A percentile compares a stretch with the other conserved stretches of the same genome.
Conservation (phyloP, 176 grass and related monocot genomes). For the Saccharum officinarum region DNA sequence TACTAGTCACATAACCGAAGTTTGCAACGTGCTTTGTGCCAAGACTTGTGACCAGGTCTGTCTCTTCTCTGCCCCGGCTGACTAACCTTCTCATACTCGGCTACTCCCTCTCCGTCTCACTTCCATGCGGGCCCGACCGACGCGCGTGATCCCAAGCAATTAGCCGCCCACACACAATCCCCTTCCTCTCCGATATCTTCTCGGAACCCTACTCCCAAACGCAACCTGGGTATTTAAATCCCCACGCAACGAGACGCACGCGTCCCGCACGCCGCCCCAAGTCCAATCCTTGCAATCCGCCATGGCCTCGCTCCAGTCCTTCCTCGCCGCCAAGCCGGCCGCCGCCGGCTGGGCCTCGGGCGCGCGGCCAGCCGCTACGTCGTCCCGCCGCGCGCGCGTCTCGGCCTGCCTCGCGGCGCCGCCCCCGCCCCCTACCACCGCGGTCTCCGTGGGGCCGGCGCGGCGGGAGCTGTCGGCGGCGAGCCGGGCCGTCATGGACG, state of each 20-base stretch:
- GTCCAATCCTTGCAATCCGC: neutral
- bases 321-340: constrained; percentile 32
- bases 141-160: neutral
- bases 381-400: constrained; percentile 11
- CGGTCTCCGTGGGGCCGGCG: neutral
- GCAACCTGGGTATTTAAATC: constrained; percentile 5
- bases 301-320: constrained; percentile 61
- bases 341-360: neutral
- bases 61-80: too few species aligned
- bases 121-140: neutral
- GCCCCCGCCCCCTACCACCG: neutral
- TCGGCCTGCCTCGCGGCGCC: constrained; percentile 37
- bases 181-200: neutral
- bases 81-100: neutral
- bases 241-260: neutral
- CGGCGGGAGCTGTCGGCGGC: constrained; percentile 50
- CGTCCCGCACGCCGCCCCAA: neutral
- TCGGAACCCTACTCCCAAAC: neutral
- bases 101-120: neutral
- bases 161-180: too few species aligned
- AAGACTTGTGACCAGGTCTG: too few species aligned
- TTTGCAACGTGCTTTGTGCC: too few species aligned
- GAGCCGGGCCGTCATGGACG: constrained; percentile 61
- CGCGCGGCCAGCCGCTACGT: neutral
- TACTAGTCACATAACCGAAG: too few species aligned